Evolutionary conservation across 2,329 filamentous ascomycete species (phyloP).

Genomic region (Fusarium neocosmosporiellum): DNA sequence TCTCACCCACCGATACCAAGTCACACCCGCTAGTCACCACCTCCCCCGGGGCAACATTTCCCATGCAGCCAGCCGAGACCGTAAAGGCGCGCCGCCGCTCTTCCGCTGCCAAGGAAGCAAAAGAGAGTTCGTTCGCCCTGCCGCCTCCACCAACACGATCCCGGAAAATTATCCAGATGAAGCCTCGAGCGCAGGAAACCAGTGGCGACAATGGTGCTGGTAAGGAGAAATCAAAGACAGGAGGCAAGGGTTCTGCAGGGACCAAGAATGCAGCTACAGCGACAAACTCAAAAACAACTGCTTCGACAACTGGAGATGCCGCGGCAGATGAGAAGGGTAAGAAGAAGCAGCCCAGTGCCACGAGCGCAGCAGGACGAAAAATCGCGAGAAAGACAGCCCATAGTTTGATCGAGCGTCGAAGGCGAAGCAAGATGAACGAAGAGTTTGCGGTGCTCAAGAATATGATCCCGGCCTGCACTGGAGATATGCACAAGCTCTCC

Average conservation of each 20-base stretch:
- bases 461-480: constrained; percentile 96
- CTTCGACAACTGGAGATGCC: constrained; percentile 35
- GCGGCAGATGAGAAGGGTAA: constrained; percentile 59
- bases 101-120: constrained; percentile 56
- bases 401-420: constrained; percentile 89
- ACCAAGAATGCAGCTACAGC: constrained; percentile 28
- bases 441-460: constrained; percentile 93
- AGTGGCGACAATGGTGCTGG: constrained; percentile 37
- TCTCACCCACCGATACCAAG: constrained; percentile 46
- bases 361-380: constrained; percentile 90
- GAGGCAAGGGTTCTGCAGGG: constrained; percentile 34
- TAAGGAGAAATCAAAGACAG: constrained; percentile 39
- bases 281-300: constrained; percentile 33
- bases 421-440: constrained; percentile 98
- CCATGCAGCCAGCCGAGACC: constrained; percentile 61
- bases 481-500: constrained; percentile 97
- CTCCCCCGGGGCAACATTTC: constrained; percentile 50
- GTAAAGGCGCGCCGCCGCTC: constrained; percentile 66
- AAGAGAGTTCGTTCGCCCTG: constrained; percentile 78
- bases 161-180: constrained; percentile 99
- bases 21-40: constrained; percentile 44
- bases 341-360: constrained; percentile 80
- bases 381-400: constrained; percentile 97
- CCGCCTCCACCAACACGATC: constrained; percentile 92
- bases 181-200: constrained; percentile 67